Evolutionary conservation across 805 yeast genomes (phyloP).

Genomic region (Ogataea angusta): DNA sequence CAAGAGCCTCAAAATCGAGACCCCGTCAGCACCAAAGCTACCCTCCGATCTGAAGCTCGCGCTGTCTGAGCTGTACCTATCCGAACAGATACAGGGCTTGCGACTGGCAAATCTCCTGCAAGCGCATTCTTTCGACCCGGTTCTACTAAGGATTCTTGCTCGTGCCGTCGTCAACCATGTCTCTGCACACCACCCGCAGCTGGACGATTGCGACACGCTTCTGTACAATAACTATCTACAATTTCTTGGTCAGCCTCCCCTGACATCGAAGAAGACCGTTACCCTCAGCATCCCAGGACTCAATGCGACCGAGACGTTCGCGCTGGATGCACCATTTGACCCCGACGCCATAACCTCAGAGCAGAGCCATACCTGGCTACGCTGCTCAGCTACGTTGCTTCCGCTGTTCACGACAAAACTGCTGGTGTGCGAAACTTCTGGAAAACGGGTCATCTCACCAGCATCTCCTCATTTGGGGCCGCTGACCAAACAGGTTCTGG

Average conservation of each 20-base stretch:
- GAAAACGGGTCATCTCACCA: constrained; percentile 22
- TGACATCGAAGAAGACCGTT: background rate
- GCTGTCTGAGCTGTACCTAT: constrained; percentile 6
- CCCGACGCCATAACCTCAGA: constrained; percentile 14
- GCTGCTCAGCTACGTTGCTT: constrained; percentile 37
- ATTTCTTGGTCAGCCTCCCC: background rate
- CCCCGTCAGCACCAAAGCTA: background rate
- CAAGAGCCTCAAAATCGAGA: background rate
- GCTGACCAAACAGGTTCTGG: constrained; percentile 15
- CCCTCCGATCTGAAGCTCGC: constrained; percentile 1
- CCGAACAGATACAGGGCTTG: constrained; percentile 9
- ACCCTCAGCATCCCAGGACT: constrained; percentile 12
- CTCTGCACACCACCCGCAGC: background rate
- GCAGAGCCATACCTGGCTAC: constrained; percentile 35
- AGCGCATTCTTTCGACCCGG: background rate
- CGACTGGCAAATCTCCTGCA: constrained; percentile 7
- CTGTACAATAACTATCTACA: constrained; percentile 14
- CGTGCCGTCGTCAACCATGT: constrained; percentile 12
- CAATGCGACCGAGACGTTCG: constrained; percentile 15
- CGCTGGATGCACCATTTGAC: constrained; percentile 4
- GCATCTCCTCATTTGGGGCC: constrained; percentile 5
- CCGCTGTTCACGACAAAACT: constrained; percentile 36
- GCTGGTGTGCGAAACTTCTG: constrained; percentile 36
- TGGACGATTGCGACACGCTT: constrained; percentile 11
- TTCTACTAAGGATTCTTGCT: constrained; percentile 10